Evolutionary conservation across 2,329 filamentous ascomycete genomes (phyloP), one percentile per base, ranked within the genome.

Genomic region (Verticillium tricorpus): DNA sequence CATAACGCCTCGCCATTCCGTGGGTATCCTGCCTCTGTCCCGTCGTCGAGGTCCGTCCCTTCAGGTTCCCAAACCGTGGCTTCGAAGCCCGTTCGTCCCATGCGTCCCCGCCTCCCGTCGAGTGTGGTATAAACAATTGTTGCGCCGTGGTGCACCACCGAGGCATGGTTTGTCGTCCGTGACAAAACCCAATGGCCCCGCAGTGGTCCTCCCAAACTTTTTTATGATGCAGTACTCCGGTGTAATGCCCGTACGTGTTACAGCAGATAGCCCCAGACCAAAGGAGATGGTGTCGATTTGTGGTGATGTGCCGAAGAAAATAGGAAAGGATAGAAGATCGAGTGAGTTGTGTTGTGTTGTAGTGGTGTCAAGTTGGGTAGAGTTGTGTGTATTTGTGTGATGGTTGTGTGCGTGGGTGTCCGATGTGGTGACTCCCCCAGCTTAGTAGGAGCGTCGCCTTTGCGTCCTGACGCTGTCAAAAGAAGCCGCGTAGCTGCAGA

Each of bases 401-500:
- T n/a, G n/a, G n/a, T n/a, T 65, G 64, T 65, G 45, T 56, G 60
- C 62, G 60, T 61, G 60, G 66, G 62, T 67, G 69, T 25, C 65
- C 66, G 59, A 66, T 65, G 64, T 65, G 39, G 28, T 28, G 28
- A 28, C 54, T 56, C 8, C 12, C 11, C 63, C 9, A 25, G 52
- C 64, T 71, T 81, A 86, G 71, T 82, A 80, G 34, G 84, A 83
- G 78, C 87, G 76, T 70, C 84, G 77, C 67, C 84, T 82, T 69
- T 85, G 82, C 60, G 80, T 72, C 64, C 91, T 85, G 62, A 90
- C 88, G 67, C 93, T 90, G 76, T 97, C 93, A 73, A 97, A 97
- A 2, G 90, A 92, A 72, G 89, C 91, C 67, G 91, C 91, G 76
- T 97, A 97, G 67, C 90, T 89, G 72, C 89, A 87, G 39, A 97